A percentile compares a stretch with the other conserved stretches of the same genome.
These are phyloP conservation scores for Rhodomyrtus psidioides DNA, from an alignment of 441 rosid genomes.

Conservation along the genomic window DNA sequence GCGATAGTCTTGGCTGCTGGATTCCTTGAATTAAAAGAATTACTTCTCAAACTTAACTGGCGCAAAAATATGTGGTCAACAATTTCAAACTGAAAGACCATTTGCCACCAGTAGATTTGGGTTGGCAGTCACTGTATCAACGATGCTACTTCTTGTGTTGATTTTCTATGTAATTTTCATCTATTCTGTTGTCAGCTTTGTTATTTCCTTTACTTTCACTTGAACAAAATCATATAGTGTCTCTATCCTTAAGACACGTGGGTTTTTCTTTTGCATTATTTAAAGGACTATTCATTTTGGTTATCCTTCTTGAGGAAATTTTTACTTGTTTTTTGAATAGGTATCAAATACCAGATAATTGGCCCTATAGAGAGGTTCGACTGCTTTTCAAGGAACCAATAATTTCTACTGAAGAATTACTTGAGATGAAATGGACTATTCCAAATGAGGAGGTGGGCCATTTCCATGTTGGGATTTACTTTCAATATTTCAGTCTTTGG, in stretches of 20 bases:
- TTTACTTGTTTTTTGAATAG: slow-evolving; percentile 14
- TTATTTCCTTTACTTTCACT: neutral
- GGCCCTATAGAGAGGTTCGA: slow-evolving; percentile 86
- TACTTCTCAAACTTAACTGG: neutral
- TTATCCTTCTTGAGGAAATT: neutral
- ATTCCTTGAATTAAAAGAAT: neutral
- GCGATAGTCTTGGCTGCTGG: neutral
- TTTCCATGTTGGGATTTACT: neutral
- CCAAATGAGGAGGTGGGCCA: slow-evolving; percentile 60
- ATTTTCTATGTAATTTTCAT: neutral
- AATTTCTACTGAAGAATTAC: slow-evolving; percentile 46
- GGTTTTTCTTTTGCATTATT: neutral
- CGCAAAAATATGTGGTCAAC: neutral
- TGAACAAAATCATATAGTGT: neutral
- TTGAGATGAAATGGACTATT: slow-evolving; percentile 72
- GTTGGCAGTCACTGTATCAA: neutral
- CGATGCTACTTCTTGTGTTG: neutral
- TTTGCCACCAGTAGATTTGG: neutral
- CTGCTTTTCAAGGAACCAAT: slow-evolving; percentile 73
- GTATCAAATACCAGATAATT: slow-evolving; percentile 73
- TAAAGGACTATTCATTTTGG: neutral
- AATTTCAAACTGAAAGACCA: neutral
- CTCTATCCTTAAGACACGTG: neutral
- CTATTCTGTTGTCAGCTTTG: neutral
- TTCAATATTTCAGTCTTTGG: neutral